These are phyloP conservation scores for Alternaria hordeiaustralica DNA, from an alignment of 2,329 filamentous ascomycete genomes.

Conservation along the genomic window DNA sequence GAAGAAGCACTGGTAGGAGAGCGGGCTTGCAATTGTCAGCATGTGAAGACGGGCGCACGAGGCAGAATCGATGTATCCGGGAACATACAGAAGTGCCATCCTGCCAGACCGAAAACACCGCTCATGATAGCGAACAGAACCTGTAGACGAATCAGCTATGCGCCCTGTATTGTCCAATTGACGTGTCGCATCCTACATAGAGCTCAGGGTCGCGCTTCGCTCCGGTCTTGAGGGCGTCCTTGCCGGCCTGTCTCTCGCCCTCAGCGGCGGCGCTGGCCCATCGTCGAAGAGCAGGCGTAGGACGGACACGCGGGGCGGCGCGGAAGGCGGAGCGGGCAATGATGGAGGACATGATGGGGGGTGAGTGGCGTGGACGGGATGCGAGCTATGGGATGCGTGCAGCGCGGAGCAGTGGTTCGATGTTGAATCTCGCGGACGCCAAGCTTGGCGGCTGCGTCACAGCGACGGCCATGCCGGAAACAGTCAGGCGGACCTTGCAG, in stretches of 20 bases:
- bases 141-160: conserved; percentile 58
- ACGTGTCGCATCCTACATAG: conserved; percentile 62
- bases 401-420: conserved; percentile 24
- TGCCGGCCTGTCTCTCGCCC: conserved; percentile 55
- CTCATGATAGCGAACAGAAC: conserved; percentile 92
- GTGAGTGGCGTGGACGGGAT: conserved; percentile 8
- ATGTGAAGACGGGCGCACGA: conserved; percentile 6
- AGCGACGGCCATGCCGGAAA: conserved; percentile 12
- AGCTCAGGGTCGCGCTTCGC: conserved; percentile 76
- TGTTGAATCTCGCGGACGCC: conserved; percentile 23
- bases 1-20: conserved; percentile 86
- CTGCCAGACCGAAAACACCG: conserved; percentile 83
- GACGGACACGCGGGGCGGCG: conserved; percentile 54
- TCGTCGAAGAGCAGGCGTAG: conserved; percentile 41
- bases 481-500: conserved; percentile 22
- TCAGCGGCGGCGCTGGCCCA: conserved; percentile 49
- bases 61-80: conserved; percentile 1
- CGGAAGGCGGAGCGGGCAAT: conserved; percentile 54
- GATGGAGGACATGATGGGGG: conserved; percentile 54
- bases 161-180: neutral
- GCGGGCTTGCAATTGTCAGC: conserved; percentile 64
- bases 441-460: conserved; percentile 25
- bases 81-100: conserved; percentile 81
- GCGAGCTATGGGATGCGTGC: conserved; percentile 22
- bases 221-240: conserved; percentile 64